Conservation (phyloP, 2,329 filamentous ascomycete species). For the Exophiala spinifera region DNA sequence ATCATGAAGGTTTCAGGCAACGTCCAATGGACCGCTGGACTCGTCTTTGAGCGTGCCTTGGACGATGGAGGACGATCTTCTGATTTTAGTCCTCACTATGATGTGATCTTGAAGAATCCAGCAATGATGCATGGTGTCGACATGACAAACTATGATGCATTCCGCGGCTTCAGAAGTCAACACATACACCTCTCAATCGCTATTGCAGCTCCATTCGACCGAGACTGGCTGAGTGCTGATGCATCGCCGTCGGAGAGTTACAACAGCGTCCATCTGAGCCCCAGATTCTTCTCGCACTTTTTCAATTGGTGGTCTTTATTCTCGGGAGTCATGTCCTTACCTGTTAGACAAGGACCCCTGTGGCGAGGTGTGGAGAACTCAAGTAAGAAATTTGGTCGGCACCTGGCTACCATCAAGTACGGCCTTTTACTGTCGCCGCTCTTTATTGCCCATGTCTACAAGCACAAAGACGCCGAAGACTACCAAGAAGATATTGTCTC, state of each 20-base stretch:
- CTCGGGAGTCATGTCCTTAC: constrained; percentile 88
- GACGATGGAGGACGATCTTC: constrained; percentile 72
- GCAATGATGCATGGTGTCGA: constrained; percentile 60
- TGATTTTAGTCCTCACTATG: constrained; percentile 87
- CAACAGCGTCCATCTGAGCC: constrained; percentile 91
- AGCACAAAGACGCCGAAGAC: constrained; percentile 93
- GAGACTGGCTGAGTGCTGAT: constrained; percentile 78
- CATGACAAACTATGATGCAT: constrained; percentile 75
- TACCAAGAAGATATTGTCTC: constrained; percentile 74
- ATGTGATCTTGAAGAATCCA: constrained; percentile 81
- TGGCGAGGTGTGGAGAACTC: constrained; percentile 94
- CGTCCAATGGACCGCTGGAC: constrained; percentile 84
- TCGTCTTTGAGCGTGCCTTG: constrained; percentile 87
- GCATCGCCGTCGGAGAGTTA: constrained; percentile 80
- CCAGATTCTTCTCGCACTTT: constrained; percentile 97
- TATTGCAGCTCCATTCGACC: constrained; percentile 78
- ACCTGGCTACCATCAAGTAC: constrained; percentile 98
- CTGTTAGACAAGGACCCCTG: constrained; percentile 83
- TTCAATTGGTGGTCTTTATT: constrained; percentile 98
- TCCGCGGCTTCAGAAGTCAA: constrained; percentile 90
- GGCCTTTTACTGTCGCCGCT: constrained; percentile 87
- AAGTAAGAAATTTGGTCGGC: constrained; percentile 96
- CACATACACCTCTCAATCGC: constrained; percentile 95
- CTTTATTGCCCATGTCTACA: constrained; percentile 96
- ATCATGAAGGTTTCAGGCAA: constrained; percentile 98